Base-by-base conservation (phyloP, 2,329 filamentous ascomycete genomes). In the Ophiocordyceps robertsii region DNA sequence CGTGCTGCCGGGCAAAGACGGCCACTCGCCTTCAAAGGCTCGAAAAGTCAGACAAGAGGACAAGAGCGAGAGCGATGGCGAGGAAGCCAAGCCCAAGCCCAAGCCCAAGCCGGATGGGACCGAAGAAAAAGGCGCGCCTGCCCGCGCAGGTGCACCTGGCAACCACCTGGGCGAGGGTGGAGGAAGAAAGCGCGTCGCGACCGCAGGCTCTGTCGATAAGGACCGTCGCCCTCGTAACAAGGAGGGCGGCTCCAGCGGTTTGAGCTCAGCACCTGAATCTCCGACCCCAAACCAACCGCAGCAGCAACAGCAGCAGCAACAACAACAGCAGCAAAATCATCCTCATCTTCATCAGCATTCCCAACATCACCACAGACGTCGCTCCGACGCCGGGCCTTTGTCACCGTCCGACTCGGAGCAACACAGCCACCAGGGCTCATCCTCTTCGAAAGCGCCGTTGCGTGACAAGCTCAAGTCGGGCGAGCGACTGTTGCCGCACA, bases 11-110 rank as follows among this genome's bases (percentile, higher is more conserved):
- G 76, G 75, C 27, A 82, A 80, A 54, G 73, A 81, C 55, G 75
- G 75, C 33, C 66, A 76, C 52, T 81, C 77, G 21, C 77, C 76
- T 1, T 74, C 75, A 45, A 81, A 81, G 58, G 66, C 67, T 45
- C 71, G 75, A 45, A 81, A 80, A 60, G 66, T 75, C 38, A 81
- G 80, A 56, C 75, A 80, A 49, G 79, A 82, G 55, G 75, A 80
- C 54, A 72, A 67, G 53, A 75, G 70, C 51, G 76, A 78, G 44
- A 68, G 69, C 43, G 75, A 77, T 46, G 66, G 61, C 41, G 64
- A 63, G 10, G 57, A 53, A 17, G 38, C 12, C 16, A 40, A 35
- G 39, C 54, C 59, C 27, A 61, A 54, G 43, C 53, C 59, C 40
- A 61, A 60, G 29, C n/a, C 19, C 33, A 33, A 19, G n/a, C 8